Conservation (phyloP, 306 rosid species). For the Rosa lucieae region DNA sequence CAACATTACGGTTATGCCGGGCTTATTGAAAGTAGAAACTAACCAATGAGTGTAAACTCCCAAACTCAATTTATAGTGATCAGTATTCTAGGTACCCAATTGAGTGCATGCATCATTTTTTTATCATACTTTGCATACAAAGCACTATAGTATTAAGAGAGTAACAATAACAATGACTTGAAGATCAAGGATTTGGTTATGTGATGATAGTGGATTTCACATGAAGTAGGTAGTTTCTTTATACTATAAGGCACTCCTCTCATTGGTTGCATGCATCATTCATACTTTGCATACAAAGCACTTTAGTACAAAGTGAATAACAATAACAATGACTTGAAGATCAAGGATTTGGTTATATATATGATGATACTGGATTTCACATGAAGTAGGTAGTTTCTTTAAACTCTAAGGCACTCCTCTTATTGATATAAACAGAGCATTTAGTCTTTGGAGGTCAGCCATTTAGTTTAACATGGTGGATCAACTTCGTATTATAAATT, state of each 20-base stretch:
- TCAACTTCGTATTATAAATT: not conserved
- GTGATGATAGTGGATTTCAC: not conserved
- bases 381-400: slow-evolving; percentile 4
- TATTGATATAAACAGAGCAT: not conserved
- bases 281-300: too few species aligned
- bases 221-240: slow-evolving; percentile 1
- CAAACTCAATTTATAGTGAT: not conserved
- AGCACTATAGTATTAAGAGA: too few species aligned
- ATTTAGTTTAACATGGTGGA: not conserved
- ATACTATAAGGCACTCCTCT: not conserved
- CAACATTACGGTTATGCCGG: not conserved
- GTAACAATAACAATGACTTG: not conserved
- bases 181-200: not conserved
- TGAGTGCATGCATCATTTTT: not conserved
- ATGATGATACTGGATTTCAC: not conserved
- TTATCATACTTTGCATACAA: not conserved
- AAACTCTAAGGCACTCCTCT: not conserved
- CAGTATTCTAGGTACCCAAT: not conserved
- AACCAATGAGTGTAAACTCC: not conserved
- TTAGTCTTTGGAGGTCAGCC: not conserved
- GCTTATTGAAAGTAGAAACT: not conserved
- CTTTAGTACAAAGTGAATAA: too few species aligned
- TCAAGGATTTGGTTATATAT: not conserved
- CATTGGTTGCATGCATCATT: not conserved
- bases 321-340: not conserved